Base-by-base conservation (phyloP, 805 yeast genomes). In the Hanseniaspora taiwanica region DNA sequence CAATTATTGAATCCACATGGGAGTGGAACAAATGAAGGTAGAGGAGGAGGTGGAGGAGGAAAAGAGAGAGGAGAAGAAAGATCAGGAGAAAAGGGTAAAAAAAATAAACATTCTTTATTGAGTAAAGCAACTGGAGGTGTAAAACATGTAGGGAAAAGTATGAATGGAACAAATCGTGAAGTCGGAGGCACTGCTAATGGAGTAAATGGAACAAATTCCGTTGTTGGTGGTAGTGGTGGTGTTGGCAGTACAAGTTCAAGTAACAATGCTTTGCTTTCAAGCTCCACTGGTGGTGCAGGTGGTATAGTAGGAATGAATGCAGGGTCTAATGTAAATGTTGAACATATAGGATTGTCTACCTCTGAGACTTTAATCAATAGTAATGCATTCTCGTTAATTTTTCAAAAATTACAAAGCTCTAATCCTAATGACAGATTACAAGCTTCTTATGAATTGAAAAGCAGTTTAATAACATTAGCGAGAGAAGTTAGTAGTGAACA, bases 401-500 rank as follows among this genome's bases (percentile, higher is more conserved):
- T 66, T 42, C 55, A 53, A 39, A 58, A 59, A 31, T 48, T 66
- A 39, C 59, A 60, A 45, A 61, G 66, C 39, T 48, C 58, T 7
- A 50, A 50, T 27, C 48, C 56, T 2, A 56, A 56, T 9, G 66
- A 63, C 36, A 54, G 68, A 29, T 39, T 51, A 5, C 56, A 58
- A 14, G 83, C 86, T 6, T 89, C 94, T 1, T 63, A 65, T 17
- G 91, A 83, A 48, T 66, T 89, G 40, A 67, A 81, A 36, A 73
- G 71, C 25, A 79, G 83, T 47, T 67, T 89, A 40, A 72, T 76
- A 5, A 68, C 82, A 0, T 71, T 82, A 10, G 81, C 91, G 2
- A 72, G 94, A 37, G 96, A 87, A 51, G 68, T 79, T 17, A 76
- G 91, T 0, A 68, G 82, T 1, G 96, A 86, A 55, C 43, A 40